Evolutionary conservation across 495 filamentous ascomycete species (phyloP).

Genomic region (Clohesyomyces aquaticus): DNA sequence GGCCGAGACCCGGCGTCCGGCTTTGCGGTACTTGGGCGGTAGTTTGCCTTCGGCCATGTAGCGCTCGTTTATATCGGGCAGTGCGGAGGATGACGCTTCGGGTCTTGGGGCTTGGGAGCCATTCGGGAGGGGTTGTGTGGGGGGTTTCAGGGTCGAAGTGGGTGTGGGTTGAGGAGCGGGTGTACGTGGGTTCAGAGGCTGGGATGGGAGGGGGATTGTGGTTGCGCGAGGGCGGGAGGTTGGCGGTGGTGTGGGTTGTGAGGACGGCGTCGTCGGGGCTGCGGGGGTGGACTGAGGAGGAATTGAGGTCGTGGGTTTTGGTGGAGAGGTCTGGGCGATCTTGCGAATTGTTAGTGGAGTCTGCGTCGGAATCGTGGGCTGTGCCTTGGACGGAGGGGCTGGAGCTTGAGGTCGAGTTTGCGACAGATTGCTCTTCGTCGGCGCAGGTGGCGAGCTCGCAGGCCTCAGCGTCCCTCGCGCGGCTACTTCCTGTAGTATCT

Average conservation of each 20-base stretch:
- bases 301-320: not conserved
- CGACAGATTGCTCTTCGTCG: not conserved
- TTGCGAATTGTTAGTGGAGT: not conserved
- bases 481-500: slow-evolving; percentile 35
- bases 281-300: slow-evolving; percentile 6
- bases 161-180: not conserved
- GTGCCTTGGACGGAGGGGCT: not conserved
- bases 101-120: slow-evolving; percentile 3
- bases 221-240: slow-evolving; percentile 3
- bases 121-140: not conserved
- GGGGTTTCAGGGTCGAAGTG: not conserved
- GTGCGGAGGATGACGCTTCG: not conserved
- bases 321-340: not conserved
- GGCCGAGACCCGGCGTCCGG: slow-evolving; percentile 26
- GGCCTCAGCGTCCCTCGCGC: slow-evolving; percentile 20
- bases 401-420: not conserved
- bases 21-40: slow-evolving; percentile 31
- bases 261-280: slow-evolving; percentile 4
- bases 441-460: not conserved
- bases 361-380: not conserved
- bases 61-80: not conserved
- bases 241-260: not conserved
- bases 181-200: slow-evolving; percentile 5
- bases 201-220: slow-evolving; percentile 7
- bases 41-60: slow-evolving; percentile 6